Conservation (phyloP, 768 basidiomycete species). For the Psilocybe tampanensis region DNA sequence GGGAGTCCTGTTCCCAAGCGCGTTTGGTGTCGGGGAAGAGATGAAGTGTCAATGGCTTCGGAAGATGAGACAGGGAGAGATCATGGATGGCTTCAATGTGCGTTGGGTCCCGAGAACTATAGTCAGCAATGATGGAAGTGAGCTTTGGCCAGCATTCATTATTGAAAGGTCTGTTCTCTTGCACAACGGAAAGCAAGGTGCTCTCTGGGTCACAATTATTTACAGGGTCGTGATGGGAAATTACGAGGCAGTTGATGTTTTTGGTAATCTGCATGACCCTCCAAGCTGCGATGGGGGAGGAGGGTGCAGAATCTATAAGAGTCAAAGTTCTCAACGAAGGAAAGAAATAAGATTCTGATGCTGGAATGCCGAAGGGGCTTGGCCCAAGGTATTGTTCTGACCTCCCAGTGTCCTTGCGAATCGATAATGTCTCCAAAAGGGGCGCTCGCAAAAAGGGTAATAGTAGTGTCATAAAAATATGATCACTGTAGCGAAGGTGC, state of each 20-base stretch:
- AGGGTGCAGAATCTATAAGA: background rate
- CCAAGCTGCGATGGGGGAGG: background rate
- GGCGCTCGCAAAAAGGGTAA: slow-evolving; percentile 18
- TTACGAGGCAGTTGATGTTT: background rate
- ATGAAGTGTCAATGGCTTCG: background rate
- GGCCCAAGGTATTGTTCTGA: background rate
- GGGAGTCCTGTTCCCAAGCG: background rate
- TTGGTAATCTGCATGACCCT: slow-evolving; percentile 3
- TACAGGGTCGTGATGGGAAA: too few relatives aligned
- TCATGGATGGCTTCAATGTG: too few relatives aligned
- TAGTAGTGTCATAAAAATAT: slow-evolving; percentile 4
- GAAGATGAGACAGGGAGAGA: background rate
- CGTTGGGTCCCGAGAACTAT: background rate
- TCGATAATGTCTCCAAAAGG: slow-evolving; percentile 17
- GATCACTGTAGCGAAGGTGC: slow-evolving; percentile 15
- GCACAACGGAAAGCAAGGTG: background rate
- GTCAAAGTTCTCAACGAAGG: slow-evolving; percentile 1
- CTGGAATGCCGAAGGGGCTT: background rate
- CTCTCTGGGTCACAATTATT: too few relatives aligned
- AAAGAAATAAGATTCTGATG: slow-evolving; percentile 1
- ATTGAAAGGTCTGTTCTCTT: too few relatives aligned
- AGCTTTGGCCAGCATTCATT: too few relatives aligned
- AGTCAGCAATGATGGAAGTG: too few relatives aligned
- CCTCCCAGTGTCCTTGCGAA: background rate
- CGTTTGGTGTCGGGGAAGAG: background rate